Percentiles rank a stretch among this genome's conserved stretches.
Conservation (phyloP, 805 yeast species). For the Wickerhamia fluorescens region DNA sequence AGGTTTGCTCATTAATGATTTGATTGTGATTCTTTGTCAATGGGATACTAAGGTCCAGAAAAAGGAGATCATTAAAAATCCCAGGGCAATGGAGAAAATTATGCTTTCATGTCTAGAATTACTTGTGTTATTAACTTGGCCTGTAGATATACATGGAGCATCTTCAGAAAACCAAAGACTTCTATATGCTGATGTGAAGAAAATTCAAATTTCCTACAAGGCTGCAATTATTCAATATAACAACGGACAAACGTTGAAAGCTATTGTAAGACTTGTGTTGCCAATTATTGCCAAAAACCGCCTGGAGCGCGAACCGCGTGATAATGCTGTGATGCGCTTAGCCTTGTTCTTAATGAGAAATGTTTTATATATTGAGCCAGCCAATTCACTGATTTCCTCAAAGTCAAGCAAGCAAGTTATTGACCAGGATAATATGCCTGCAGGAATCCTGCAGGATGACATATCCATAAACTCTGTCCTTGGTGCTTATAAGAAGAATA, state of each 20-base stretch:
- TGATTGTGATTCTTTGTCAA: conserved; percentile 64
- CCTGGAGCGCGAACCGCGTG: conserved; percentile 58
- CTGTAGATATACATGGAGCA: conserved; percentile 58
- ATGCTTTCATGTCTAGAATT: conserved; percentile 72
- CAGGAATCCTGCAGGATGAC: conserved; percentile 56
- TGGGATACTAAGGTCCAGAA: conserved; percentile 48
- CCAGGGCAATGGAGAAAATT: conserved; percentile 45
- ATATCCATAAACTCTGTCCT: conserved; percentile 57
- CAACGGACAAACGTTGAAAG: conserved; percentile 57
- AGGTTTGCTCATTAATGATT: conserved; percentile 64
- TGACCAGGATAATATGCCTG: conserved; percentile 42
- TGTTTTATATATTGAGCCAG: conserved; percentile 69
- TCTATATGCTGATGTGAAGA: conserved; percentile 53
- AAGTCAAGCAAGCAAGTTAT: conserved; percentile 29
- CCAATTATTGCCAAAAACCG: conserved; percentile 49
- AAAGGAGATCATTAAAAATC: conserved; percentile 22
- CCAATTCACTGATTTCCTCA: conserved; percentile 43
- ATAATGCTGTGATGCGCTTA: conserved; percentile 63
- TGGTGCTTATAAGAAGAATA: conserved; percentile 53
- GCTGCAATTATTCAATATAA: conserved; percentile 51
- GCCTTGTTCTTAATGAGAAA: conserved; percentile 73
- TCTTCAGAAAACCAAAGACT: conserved; percentile 51
- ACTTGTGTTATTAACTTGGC: conserved; percentile 82
- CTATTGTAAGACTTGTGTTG: conserved; percentile 61
- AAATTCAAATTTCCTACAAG: conserved; percentile 67